Evolutionary conservation across 805 yeast genomes (phyloP).

Genomic region (Teunomyces lycoperdinae): DNA sequence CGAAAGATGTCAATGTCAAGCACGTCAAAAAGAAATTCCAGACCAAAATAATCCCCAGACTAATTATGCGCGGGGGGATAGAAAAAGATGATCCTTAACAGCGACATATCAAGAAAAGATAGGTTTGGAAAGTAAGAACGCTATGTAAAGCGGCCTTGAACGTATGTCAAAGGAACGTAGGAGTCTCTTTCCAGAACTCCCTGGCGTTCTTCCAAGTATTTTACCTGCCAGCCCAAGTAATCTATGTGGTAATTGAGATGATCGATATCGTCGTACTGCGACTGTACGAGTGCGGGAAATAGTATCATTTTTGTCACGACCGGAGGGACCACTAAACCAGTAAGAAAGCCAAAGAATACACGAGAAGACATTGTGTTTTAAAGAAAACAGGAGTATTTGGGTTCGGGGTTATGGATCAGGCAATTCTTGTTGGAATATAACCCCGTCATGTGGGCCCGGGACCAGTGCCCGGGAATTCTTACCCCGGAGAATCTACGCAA

Average conservation of each 20-base stretch:
- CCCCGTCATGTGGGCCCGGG: not conserved
- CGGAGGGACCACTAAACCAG: constrained; percentile 32
- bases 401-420: not conserved
- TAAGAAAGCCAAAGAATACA: constrained; percentile 20
- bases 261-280: constrained; percentile 28
- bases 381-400: not conserved
- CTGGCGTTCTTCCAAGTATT: constrained; percentile 27
- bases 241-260: constrained; percentile 29
- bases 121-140: not conserved
- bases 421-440: not conserved
- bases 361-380: constrained; percentile 2
- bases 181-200: constrained; percentile 27
- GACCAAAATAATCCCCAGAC: not conserved
- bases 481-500: constrained; percentile 1
- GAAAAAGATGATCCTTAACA: not conserved
- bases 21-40: too few relatives aligned
- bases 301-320: constrained; percentile 24
- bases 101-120: too few relatives aligned
- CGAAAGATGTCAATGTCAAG: too few relatives aligned
- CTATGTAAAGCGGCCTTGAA: not conserved
- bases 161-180: constrained; percentile 12
- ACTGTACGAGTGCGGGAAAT: constrained; percentile 22
- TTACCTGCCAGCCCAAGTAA: constrained; percentile 33
- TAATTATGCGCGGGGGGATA: too few relatives aligned
- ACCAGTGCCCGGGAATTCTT: not conserved